Conservation (phyloP, 108 stramenopile genomes). For the Parietichytrium sp. region DNA sequence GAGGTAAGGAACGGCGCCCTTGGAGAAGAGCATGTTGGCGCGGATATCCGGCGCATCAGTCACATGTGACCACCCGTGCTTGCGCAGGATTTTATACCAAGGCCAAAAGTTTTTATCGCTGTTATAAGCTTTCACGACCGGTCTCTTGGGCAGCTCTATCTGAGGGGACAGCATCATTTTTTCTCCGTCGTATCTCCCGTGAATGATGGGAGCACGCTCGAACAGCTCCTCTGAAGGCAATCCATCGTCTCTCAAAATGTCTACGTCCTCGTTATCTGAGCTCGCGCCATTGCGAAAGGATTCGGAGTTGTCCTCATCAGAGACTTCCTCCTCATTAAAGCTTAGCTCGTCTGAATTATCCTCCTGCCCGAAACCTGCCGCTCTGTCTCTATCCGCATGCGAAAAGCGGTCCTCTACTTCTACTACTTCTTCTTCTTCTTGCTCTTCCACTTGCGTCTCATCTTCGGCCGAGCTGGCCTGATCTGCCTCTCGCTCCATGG, state of each 20-base stretch:
- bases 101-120: slow-evolving; percentile 33
- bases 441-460: too few relatives aligned
- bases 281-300: too few relatives aligned
- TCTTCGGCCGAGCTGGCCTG: too few relatives aligned
- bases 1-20: neutral
- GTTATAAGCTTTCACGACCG: neutral
- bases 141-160: neutral
- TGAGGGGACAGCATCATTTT: slow-evolving; percentile 18
- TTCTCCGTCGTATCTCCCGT: slow-evolving; percentile 7
- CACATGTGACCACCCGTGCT: neutral
- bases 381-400: too few relatives aligned
- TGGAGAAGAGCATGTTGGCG: neutral
- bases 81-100: neutral
- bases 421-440: too few relatives aligned
- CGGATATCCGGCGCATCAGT: neutral
- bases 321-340: too few relatives aligned
- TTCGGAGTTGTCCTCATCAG: too few relatives aligned
- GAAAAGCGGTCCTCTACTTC: too few relatives aligned
- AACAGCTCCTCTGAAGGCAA: neutral
- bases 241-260: neutral
- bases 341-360: too few relatives aligned
- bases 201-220: neutral
- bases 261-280: neutral
- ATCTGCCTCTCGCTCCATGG: too few relatives aligned
- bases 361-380: too few relatives aligned